Conservation (phyloP, 106 monocot genomes). For the Apostasia ramifera region DNA sequence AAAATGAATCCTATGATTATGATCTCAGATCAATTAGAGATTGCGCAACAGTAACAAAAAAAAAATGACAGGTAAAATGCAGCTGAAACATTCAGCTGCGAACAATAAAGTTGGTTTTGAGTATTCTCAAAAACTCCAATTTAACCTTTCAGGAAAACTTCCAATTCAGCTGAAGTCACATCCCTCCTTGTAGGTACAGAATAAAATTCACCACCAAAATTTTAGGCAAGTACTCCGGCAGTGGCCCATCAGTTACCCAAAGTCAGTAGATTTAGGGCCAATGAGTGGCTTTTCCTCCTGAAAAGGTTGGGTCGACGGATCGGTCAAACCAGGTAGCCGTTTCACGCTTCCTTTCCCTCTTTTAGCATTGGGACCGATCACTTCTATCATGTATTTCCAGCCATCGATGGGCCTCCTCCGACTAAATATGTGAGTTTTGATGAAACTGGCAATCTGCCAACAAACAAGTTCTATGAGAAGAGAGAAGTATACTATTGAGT, state of each 20-base stretch:
- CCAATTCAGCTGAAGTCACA: not conserved
- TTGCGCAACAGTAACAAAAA: too few species aligned
- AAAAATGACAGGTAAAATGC: too few species aligned
- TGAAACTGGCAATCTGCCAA: slow-evolving; percentile 93
- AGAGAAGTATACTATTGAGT: too few species aligned
- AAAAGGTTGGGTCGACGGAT: slow-evolving; percentile 71
- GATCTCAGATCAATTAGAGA: too few species aligned
- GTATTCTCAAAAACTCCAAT: too few species aligned
- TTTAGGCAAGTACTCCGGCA: too few species aligned
- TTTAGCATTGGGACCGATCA: slow-evolving; percentile 87
- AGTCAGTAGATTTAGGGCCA: slow-evolving; percentile 20
- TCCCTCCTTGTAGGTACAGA: not conserved
- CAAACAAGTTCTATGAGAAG: not conserved
- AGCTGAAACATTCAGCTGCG: too few species aligned
- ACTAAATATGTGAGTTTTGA: slow-evolving; percentile 94
- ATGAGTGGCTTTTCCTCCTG: slow-evolving; percentile 47
- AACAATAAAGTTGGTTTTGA: too few species aligned
- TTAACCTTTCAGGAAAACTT: too few species aligned
- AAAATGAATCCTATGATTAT: too few species aligned
- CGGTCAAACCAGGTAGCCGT: slow-evolving; percentile 57
- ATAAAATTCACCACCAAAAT: too few species aligned
- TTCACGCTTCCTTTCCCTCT: slow-evolving; percentile 84
- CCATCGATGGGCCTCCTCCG: slow-evolving; percentile 88
- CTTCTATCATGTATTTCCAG: slow-evolving; percentile 99
- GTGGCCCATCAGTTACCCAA: slow-evolving; percentile 13